Evolutionary conservation across 1,139 yeast species (phyloP).

Genomic region (Yamadazyma pseudoaaseri): DNA sequence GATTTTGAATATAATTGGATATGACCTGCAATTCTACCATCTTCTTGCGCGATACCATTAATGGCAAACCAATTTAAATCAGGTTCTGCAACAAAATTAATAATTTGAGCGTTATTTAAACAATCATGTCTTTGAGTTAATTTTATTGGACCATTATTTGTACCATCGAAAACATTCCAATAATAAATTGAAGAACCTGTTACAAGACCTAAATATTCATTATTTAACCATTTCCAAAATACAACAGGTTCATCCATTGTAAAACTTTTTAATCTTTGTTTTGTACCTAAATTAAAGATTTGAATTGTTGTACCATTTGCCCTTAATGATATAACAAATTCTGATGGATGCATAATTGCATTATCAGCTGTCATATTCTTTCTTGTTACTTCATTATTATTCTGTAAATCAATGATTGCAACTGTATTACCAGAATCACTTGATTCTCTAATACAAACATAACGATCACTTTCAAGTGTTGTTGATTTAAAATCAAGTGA

Average conservation of each 20-base stretch:
- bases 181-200: conserved; percentile 73
- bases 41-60: conserved; percentile 93
- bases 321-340: conserved; percentile 86
- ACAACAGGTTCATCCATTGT: conserved; percentile 87
- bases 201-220: conserved; percentile 75
- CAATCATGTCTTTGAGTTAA: conserved; percentile 83
- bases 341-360: conserved; percentile 92
- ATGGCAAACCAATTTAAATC: conserved; percentile 91
- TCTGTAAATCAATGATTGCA: conserved; percentile 82
- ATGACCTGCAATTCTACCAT: conserved; percentile 94
- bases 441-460: conserved; percentile 84
- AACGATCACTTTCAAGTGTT: conserved; percentile 89
- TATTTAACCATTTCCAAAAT: conserved; percentile 92
- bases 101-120: conserved; percentile 81
- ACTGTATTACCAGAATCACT: conserved; percentile 79
- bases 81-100: conserved; percentile 82
- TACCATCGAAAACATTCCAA: conserved; percentile 86
- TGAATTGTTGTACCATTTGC: conserved; percentile 97
- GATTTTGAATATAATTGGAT: conserved; percentile 87
- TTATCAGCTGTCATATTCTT: conserved; percentile 97
- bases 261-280: conserved; percentile 86
- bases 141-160: conserved; percentile 70
- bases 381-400: conserved; percentile 71
- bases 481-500: conserved; percentile 92
- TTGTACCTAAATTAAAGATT: conserved; percentile 84